Percentiles rank a stretch among this genome's conserved stretches.
These are phyloP conservation scores for Saprolegnia parasitica DNA, from an alignment of 352 stramenopile genomes.

Conservation along the genomic window DNA sequence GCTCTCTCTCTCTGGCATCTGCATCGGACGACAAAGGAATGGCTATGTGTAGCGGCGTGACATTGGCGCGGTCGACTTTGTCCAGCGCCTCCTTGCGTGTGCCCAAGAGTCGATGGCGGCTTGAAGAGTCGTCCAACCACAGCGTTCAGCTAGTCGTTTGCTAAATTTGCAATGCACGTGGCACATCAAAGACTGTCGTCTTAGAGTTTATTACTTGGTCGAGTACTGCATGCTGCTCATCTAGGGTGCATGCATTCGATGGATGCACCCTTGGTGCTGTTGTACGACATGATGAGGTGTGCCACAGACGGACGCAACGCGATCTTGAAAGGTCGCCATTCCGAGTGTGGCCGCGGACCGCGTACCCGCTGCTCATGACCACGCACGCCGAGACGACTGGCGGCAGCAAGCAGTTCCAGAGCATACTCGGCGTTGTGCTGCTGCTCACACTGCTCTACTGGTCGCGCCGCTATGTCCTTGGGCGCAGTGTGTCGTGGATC, in stretches of 20 bases:
- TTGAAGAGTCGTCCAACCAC: no score
- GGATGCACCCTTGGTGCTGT: no score
- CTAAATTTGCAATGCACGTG: background rate
- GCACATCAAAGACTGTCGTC: no score
- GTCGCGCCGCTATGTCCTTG: background rate
- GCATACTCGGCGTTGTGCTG: background rate
- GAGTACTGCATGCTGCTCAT: no score
- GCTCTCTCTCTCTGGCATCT: no score
- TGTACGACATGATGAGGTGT: no score
- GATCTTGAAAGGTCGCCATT: no score
- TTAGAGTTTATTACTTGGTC: background rate
- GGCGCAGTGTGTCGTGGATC: background rate
- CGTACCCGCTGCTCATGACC: background rate
- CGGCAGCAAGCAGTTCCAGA: background rate
- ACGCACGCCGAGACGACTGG: background rate
- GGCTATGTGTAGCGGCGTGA: constrained; percentile 56
- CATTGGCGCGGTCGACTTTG: constrained; percentile 63
- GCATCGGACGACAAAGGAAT: no score
- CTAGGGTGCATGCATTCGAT: no score
- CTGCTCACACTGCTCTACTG: background rate
- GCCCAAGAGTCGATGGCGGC: background rate
- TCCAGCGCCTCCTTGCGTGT: constrained; percentile 58
- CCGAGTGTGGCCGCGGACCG: no score
- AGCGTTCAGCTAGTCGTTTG: no score
- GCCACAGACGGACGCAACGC: no score